Percentiles rank a stretch among this genome's conserved stretches.
Conservation (phyloP, 768 basidiomycete genomes). For the Xanthoconium stramineum region DNA sequence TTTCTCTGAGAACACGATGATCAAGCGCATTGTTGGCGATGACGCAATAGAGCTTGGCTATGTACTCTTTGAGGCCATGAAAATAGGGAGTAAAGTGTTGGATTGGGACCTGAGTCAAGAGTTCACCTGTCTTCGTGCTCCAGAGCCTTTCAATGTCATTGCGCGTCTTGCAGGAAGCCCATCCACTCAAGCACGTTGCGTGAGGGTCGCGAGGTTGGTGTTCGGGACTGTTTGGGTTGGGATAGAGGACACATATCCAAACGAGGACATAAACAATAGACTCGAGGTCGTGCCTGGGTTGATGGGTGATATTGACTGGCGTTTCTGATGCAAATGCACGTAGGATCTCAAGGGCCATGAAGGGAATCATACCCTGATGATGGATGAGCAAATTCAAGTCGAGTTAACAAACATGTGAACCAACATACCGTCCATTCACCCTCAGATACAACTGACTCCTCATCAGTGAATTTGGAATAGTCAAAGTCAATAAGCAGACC, state of each 20-base stretch:
- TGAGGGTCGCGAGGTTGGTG: background rate
- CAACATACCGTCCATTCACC: constrained; percentile 1
- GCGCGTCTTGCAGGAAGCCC: background rate
- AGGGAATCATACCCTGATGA: background rate
- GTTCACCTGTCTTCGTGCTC: background rate
- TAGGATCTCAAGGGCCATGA: background rate
- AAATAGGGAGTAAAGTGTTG: background rate
- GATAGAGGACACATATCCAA: constrained; percentile 4
- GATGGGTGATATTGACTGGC: background rate
- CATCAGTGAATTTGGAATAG: background rate
- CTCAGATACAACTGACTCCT: background rate
- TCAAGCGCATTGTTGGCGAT: background rate
- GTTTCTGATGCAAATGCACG: background rate
- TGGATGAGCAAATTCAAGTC: background rate
- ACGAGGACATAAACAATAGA: constrained; percentile 1
- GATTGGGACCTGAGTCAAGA: background rate
- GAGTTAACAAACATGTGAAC: background rate
- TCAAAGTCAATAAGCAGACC: constrained; percentile 6
- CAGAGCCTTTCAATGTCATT: background rate
- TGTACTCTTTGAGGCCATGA: background rate
- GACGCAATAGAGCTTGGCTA: background rate
- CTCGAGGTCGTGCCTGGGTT: background rate
- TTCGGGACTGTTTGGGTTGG: background rate
- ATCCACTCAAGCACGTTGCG: background rate
- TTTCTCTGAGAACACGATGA: background rate